Base-by-base conservation (phyloP, 352 stramenopile species). In the Plasmopara viticola region DNA sequence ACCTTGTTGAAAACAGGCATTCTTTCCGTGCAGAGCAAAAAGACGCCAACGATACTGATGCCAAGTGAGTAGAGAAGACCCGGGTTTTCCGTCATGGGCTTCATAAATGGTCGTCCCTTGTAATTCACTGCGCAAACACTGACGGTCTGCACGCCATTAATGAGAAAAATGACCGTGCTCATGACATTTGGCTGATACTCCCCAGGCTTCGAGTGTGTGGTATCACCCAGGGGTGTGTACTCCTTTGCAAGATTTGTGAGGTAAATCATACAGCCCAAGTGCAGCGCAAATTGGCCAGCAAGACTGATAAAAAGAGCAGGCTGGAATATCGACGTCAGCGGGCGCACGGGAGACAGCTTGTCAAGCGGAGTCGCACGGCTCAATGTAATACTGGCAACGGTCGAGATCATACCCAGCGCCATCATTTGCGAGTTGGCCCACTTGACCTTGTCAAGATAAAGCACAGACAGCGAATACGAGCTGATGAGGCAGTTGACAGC, bases 91-190 rank as follows among this genome's bases (percentile, higher is more conserved):
- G 70, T 87, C 66, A 99, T 91, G 53, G 86, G 92, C 76, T 99
- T 95, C 90, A 98, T 98, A 80, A 98, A 99, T 39, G 97, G 97
- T 49, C 93, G 82, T 14, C 97, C 97, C 69, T 95, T 90, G 84
- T 99, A 99, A 76, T 99, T 99, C 14, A 98, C 93, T 1, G 90
- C 78, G 60, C 98, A 99, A n/a, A 98, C 97, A 64, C 97, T 99
- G n/a, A 98, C 82, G 0, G 82, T 93, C 62, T 95, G 85, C 48
- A 98, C 71, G 33, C 89, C 80, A 56, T 90, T 98, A 35, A 99
- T 73, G 13, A 99, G 68, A 76, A 99, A 99, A 44, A 98, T 97
- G 20, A 97, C 94, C 1, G 94, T 98, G 64, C 98, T 99, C 66
- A 99, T 93, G 2, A 97, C 86, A 58, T 97, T 99, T 2, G 97